A percentile compares a stretch with the other conserved stretches of the same genome.
Evolutionary conservation across 2,329 filamentous ascomycete genomes (phyloP).

Genomic region (Esteya vermicola): DNA sequence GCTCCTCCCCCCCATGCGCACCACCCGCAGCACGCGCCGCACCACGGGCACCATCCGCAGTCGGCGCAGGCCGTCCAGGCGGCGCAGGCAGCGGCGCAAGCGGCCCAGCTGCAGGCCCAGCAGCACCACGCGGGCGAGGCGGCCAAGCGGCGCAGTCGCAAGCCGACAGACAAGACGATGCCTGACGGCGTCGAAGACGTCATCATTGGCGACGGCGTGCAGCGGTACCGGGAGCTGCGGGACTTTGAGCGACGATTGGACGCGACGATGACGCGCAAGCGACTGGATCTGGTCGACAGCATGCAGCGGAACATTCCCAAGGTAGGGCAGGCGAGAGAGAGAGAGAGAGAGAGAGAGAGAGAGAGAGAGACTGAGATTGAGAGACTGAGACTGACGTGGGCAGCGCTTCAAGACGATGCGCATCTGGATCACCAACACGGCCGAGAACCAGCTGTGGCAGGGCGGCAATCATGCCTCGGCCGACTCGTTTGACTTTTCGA

Average conservation of each 20-base stretch:
- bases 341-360: background rate
- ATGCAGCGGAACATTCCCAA: constrained; percentile 44
- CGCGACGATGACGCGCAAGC: constrained; percentile 86
- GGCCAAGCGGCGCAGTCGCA: constrained; percentile 68
- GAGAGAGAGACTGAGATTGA: too few relatives aligned
- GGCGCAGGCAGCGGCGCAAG: constrained; percentile 36
- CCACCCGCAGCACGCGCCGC: background rate
- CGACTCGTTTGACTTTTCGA: constrained; percentile 70
- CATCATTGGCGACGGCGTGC: constrained; percentile 66
- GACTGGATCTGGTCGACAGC: constrained; percentile 76
- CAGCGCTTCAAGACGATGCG: constrained; percentile 72
- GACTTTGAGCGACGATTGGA: constrained; percentile 82
- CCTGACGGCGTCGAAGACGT: constrained; percentile 79
- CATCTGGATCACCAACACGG: constrained; percentile 90
- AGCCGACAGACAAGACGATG: constrained; percentile 89
- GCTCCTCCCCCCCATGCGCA: too few relatives aligned
- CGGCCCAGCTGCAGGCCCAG: constrained; percentile 35
- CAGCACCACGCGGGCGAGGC: constrained; percentile 45
- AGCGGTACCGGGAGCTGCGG: constrained; percentile 69
- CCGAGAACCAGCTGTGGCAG: constrained; percentile 92
- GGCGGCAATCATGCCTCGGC: constrained; percentile 51
- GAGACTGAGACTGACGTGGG: constrained; percentile 6
- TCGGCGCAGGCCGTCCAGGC: constrained; percentile 28
- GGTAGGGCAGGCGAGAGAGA: background rate
- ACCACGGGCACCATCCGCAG: constrained; percentile 28